Base-by-base conservation (phyloP, 2,329 filamentous ascomycete genomes). In the Colletotrichum sp. region DNA sequence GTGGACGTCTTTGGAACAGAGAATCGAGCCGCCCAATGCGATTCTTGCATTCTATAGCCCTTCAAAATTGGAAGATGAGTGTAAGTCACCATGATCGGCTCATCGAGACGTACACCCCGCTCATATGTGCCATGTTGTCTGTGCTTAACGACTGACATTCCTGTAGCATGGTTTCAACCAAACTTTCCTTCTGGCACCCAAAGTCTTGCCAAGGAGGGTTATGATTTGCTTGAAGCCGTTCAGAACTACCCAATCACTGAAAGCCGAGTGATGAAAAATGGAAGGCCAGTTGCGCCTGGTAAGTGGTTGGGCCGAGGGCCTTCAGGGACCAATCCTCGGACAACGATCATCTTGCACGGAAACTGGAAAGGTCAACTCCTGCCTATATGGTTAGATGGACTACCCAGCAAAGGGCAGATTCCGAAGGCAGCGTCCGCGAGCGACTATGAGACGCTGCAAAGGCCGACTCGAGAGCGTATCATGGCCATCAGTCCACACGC, bases 1-100 rank as follows among this genome's bases (percentile, higher is more conserved):
- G 0, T 90, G 82, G 81, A 89, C 86, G 0, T 73, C 83, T 0
- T 32, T 63, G 0, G 24, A 72, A 16, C 26, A 63, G 1, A 84
- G 82, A 0, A 30, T 89, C 0, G 36, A 12, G 5, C 81, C 87
- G 0, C 89, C 89, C 0, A 76, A 44, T 15, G 70, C 70, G 8
- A 59, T 72, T 28, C 63, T 72, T 18, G 70, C 32, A 16, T 72
- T 72, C 10, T 72, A 72, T 10, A 59, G 70, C 28, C 62, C 70
- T 10, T 44, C 63, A n/a, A 22, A 67, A 13, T 36, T 55, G 15
- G 48, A 67, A 24, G 34, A 59, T 18, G 26, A 66, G 28, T 28
- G 63, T 66, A 66, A n/a, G 63, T 52, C 39, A 44, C 9, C 39
- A 9, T 12, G 9, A 44, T 44, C 8, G 18, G 18, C 39, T 9